Percentiles rank a stretch among this genome's conserved stretches.
These are phyloP conservation scores for Ailanthus altissimus DNA, from an alignment of 345 rosid genomes.

Conservation along the genomic window DNA sequence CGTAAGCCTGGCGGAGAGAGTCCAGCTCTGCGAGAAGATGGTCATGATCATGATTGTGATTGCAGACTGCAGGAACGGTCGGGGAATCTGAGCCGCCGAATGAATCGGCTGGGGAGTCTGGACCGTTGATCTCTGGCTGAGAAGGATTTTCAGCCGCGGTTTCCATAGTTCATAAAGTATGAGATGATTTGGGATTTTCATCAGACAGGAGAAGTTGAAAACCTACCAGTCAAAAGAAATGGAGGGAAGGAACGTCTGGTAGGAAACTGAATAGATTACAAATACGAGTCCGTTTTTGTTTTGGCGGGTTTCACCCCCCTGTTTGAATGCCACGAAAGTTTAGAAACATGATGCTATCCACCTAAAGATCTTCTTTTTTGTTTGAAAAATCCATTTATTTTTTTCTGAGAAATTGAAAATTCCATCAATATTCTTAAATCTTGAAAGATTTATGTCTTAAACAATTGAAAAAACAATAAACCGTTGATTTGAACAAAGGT, in stretches of 20 bases:
- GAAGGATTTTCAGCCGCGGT: constrained; percentile 24
- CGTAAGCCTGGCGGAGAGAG: constrained; percentile 38
- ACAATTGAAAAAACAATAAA: not conserved
- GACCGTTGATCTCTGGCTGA: constrained; percentile 24
- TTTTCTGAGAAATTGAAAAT: too few species aligned
- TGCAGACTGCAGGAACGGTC: constrained; percentile 7
- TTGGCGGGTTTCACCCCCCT: not conserved
- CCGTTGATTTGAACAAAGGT: not conserved
- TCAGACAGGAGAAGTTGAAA: constrained; percentile 8
- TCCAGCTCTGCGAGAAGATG: constrained; percentile 35
- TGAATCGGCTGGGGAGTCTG: constrained; percentile 15
- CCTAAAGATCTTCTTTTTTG: too few species aligned
- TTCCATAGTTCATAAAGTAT: constrained; percentile 51
- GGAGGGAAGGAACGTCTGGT: constrained; percentile 25
- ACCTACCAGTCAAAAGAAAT: constrained; percentile 45
- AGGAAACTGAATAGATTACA: not conserved
- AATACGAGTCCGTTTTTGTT: not conserved
- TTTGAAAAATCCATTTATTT: too few species aligned
- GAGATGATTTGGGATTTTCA: constrained; percentile 6
- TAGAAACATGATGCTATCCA: too few species aligned
- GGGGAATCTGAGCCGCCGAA: constrained; percentile 24
- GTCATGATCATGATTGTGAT: constrained; percentile 24
- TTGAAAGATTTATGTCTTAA: too few species aligned
- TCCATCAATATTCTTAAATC: too few species aligned
- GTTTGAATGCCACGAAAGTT: too few species aligned